Base-by-base conservation (phyloP, 345 rosid species). In the Abelmoschus esculentus region DNA sequence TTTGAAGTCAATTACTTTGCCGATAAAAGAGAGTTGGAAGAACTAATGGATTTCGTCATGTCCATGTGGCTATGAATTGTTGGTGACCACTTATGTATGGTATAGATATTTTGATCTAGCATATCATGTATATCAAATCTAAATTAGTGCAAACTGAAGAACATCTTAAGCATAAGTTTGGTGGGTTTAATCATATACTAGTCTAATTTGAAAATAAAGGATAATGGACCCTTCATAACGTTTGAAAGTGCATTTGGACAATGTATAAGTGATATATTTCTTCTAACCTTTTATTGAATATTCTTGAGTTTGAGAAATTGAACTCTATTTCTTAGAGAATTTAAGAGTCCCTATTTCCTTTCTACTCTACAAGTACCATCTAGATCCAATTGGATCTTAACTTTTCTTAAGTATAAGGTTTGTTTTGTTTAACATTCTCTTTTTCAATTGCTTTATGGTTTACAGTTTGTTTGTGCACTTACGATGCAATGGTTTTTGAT, bases 401-500 rank as follows among this genome's bases (percentile, higher is more conserved):
- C 3, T 50, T 59, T 36, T 17, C 6, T 61, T 7, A 3, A 38
- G 22, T 18, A 36, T 32, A 54, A 7, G 47, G 3, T 18, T 2
- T 32, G 4, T 34, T 34, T n/a, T 54, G 15, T 34, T 38, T 54
- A 36, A 11, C 40, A 11, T 26, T 2, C 49, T 38, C 29, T 69
- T 17, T 69, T 69, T 40, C 66, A 44, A 34, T 12, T 36, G 61
- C 55, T 70, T 7, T 22, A 17, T 59, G 10, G 14, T 61, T 40
- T 56, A 6, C 42, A 36, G 42, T 29, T 46, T 28, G 49, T 38
- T 6, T 54, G 29, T 44, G n/a, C 38, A 38, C 65, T 31, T 29
- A 36, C 52, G 54, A n/a, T 68, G 70, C 15, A 22, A 52, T 44
- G 13, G 47, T 38, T 5, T 96, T 66, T 64, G 55, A 1, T 52